A percentile compares a stretch with the other conserved stretches of the same genome.
These are phyloP conservation scores for Colletotrichum tabaci DNA, from an alignment of 2,329 filamentous ascomycete species.

Conservation along the genomic window DNA sequence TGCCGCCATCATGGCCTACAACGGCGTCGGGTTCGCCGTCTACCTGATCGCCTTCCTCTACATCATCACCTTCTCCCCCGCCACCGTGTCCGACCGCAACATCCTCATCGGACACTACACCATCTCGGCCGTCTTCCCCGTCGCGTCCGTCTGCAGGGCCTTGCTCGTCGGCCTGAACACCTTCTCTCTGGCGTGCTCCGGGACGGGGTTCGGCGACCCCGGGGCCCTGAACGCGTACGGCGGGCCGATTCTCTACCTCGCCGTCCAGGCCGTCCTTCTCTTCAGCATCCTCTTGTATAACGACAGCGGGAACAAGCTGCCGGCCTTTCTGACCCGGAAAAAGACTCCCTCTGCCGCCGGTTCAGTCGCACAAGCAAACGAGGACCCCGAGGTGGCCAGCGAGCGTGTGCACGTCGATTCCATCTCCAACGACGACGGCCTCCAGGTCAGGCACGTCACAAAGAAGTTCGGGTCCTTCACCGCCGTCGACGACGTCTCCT, in stretches of 20 bases:
- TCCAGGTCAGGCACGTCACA: slow-evolving; percentile 83
- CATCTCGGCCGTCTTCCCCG: slow-evolving; percentile 80
- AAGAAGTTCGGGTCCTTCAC: slow-evolving; percentile 83
- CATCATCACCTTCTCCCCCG: slow-evolving; percentile 65
- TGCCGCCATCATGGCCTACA: slow-evolving; percentile 83
- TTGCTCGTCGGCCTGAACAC: slow-evolving; percentile 86
- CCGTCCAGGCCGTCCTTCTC: slow-evolving; percentile 79
- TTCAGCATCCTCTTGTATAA: slow-evolving; percentile 83
- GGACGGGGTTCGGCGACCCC: slow-evolving; percentile 75
- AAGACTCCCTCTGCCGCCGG: slow-evolving; percentile 59
- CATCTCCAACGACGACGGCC: slow-evolving; percentile 67
- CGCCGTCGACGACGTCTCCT: slow-evolving; percentile 91
- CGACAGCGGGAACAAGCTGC: slow-evolving; percentile 75
- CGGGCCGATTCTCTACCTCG: slow-evolving; percentile 86
- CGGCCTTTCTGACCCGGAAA: neutral
- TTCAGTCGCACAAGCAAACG: slow-evolving; percentile 44
- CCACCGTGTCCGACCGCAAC: slow-evolving; percentile 74
- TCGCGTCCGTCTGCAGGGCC: slow-evolving; percentile 80
- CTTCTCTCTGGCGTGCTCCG: slow-evolving; percentile 84
- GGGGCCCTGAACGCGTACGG: slow-evolving; percentile 82
- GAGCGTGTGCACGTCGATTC: slow-evolving; percentile 74
- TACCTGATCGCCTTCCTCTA: slow-evolving; percentile 77
- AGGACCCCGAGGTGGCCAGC: slow-evolving; percentile 73
- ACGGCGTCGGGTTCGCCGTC: slow-evolving; percentile 79
- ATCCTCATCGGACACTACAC: slow-evolving; percentile 82